Percentiles rank a stretch among this genome's conserved stretches.
Evolutionary conservation across 1,139 yeast species (phyloP).

Genomic region (Protomyces pachydermus): DNA sequence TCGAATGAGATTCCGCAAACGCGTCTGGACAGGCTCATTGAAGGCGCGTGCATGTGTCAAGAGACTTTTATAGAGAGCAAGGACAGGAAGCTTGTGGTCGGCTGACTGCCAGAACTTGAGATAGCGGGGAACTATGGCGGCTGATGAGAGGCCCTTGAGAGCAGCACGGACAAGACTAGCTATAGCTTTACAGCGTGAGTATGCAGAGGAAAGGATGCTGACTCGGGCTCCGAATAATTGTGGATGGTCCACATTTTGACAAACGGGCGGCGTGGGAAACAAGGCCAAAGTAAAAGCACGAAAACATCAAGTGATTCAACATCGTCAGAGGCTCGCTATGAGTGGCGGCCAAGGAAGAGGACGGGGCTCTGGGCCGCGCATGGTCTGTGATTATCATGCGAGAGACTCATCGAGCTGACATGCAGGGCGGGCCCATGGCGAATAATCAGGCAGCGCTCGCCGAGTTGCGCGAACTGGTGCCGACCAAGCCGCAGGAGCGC

Average conservation of each 20-base stretch:
- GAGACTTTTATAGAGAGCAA: slow-evolving; percentile 1
- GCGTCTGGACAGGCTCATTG: not conserved
- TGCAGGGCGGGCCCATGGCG: slow-evolving; percentile 16
- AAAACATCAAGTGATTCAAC: not conserved
- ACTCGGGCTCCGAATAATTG: too few relatives aligned
- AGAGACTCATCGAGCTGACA: not conserved
- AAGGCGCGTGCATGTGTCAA: not conserved
- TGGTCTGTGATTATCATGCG: not conserved
- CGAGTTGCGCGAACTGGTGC: slow-evolving; percentile 7
- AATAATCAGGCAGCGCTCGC: slow-evolving; percentile 10
- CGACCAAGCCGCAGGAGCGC: slow-evolving; percentile 13
- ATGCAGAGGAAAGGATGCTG: too few relatives aligned
- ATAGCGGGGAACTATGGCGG: not conserved
- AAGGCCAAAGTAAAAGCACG: too few relatives aligned
- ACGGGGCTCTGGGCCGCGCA: slow-evolving; percentile 20
- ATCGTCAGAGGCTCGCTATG: not conserved
- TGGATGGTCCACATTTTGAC: too few relatives aligned
- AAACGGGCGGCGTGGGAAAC: too few relatives aligned
- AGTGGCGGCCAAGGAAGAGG: slow-evolving; percentile 14
- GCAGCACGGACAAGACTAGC: too few relatives aligned
- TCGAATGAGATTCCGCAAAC: not conserved
- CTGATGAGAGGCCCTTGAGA: not conserved
- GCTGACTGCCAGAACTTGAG: slow-evolving; percentile 14
- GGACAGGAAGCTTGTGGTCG: slow-evolving; percentile 9
- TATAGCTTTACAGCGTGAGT: too few relatives aligned